Evolutionary conservation across 129 eudicot genomes (phyloP).

Genomic region (Daucus carota): DH1_v3.0 NC_030385.2:44569501-44570000

Average conservation of each 20-base stretch:
- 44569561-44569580: slow-evolving; percentile 44
- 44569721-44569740: slow-evolving; percentile 63
- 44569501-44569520: slow-evolving; percentile 58
- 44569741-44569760: slow-evolving; percentile 61
- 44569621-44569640: background rate
- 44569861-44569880: background rate
- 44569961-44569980: too few species aligned
- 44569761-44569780: slow-evolving; percentile 88
- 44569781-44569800: slow-evolving; percentile 80
- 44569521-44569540: slow-evolving; percentile 99
- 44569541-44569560: slow-evolving; percentile 69
- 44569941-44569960: too few species aligned
- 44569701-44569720: slow-evolving; percentile 74
- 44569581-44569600: background rate
- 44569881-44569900: background rate
- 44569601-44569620: background rate
- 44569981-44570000: too few species aligned
- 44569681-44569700: slow-evolving; percentile 12
- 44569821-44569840: slow-evolving; percentile 61
- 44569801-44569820: slow-evolving; percentile 87
- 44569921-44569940: background rate
- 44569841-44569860: background rate
- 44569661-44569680: background rate
- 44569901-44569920: background rate
- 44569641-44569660: background rate